Percentiles rank a stretch among this genome's conserved stretches.
phyloP scores from a whole-genome alignment of 352 stramenopile species.

The Pythium scleroteichum region DNA sequence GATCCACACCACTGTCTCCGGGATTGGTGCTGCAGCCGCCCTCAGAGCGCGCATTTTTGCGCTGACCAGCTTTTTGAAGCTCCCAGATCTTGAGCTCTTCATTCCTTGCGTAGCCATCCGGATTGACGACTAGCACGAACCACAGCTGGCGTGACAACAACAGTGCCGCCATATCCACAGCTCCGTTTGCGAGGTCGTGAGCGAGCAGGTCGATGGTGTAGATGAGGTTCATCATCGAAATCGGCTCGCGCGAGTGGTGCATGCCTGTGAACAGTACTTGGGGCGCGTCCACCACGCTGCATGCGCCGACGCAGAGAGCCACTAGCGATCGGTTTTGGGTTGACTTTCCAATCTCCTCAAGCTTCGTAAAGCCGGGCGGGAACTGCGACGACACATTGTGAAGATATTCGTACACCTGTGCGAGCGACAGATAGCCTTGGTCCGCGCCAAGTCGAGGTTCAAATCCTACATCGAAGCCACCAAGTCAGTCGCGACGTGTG shows the following conservation, averaged over 20 bases:
- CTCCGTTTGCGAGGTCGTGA: slow-evolving; percentile 55
- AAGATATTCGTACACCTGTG: slow-evolving; percentile 62
- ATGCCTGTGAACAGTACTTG: slow-evolving; percentile 82
- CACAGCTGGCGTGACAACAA: slow-evolving; percentile 73
- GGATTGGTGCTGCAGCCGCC: slow-evolving; percentile 15
- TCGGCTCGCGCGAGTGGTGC: slow-evolving; percentile 84
- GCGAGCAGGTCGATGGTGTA: slow-evolving; percentile 83
- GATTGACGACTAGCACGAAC: slow-evolving; percentile 85
- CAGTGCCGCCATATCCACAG: slow-evolving; percentile 51
- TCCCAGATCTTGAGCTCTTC: slow-evolving; percentile 63
- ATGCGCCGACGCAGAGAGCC: slow-evolving; percentile 72
- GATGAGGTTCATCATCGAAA: slow-evolving; percentile 89
- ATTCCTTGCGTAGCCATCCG: slow-evolving; percentile 81
- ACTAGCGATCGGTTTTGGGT: slow-evolving; percentile 58
- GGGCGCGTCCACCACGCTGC: slow-evolving; percentile 30
- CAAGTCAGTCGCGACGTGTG: slow-evolving; percentile 1
- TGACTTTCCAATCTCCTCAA: slow-evolving; percentile 62
- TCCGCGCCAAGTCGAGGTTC: slow-evolving; percentile 59
- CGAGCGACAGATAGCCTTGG: slow-evolving; percentile 58
- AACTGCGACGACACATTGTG: slow-evolving; percentile 36
- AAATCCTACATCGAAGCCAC: slow-evolving; percentile 10
- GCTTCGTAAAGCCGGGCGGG: slow-evolving; percentile 39
- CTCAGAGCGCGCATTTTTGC: slow-evolving; percentile 58
- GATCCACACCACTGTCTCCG: slow-evolving; percentile 61
- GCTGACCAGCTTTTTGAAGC: slow-evolving; percentile 44